Percentiles rank a stretch among this genome's conserved stretches.
Evolutionary conservation across 192 early-diverging fungal genomes (phyloP).

Genomic region (Podila horticola): DNA sequence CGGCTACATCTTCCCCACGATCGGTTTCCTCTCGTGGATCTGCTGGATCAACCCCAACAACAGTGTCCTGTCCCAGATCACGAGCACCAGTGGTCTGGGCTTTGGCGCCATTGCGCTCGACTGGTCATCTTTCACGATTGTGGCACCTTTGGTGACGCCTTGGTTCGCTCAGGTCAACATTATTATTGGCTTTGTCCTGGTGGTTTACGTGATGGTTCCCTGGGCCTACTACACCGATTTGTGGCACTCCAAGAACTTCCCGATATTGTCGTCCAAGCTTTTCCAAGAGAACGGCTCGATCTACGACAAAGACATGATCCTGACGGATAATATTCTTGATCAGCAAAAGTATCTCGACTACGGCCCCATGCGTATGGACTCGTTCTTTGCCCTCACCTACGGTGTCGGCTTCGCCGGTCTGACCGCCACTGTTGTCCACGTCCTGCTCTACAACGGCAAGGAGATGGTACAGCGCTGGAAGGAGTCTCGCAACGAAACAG

Average conservation of each 20-base stretch:
- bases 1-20: slow-evolving; percentile 53
- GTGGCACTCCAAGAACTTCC: slow-evolving; percentile 51
- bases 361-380: slow-evolving; percentile 49
- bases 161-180: slow-evolving; percentile 58
- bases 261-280: slow-evolving; percentile 15
- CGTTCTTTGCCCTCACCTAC: slow-evolving; percentile 22
- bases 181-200: slow-evolving; percentile 52
- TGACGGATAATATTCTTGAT: slow-evolving; percentile 12
- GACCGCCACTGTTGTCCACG: slow-evolving; percentile 62
- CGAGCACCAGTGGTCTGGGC: slow-evolving; percentile 56
- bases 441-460: slow-evolving; percentile 71
- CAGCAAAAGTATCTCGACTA: slow-evolving; percentile 37
- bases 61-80: slow-evolving; percentile 47
- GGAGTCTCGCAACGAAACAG: slow-evolving; percentile 36
- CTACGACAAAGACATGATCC: too few species aligned
- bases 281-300: too few species aligned
- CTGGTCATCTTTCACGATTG: slow-evolving; percentile 55
- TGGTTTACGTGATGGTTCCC: slow-evolving; percentile 62
- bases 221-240: slow-evolving; percentile 55
- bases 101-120: slow-evolving; percentile 64
- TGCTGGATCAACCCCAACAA: slow-evolving; percentile 60
- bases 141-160: slow-evolving; percentile 32
- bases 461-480: slow-evolving; percentile 66
- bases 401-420: slow-evolving; percentile 61
- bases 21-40: slow-evolving; percentile 53